Conservation (phyloP, 345 rosid species). For the Brassica juncea region DNA sequence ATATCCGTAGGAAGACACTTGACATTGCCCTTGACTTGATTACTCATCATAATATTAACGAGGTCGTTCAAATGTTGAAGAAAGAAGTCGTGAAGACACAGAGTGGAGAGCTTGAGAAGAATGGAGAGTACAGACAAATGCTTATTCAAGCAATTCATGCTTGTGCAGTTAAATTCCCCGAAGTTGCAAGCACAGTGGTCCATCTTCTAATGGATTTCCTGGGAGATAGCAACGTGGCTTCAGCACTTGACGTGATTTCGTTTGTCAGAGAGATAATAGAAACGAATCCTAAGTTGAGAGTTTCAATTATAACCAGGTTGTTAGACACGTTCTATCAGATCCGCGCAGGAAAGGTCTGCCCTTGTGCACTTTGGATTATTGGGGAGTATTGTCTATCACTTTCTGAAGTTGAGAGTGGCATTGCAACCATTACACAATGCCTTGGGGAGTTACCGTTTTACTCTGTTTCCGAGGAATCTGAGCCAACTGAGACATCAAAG, state of each 20-base stretch:
- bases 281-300: conserved; percentile 79
- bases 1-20: conserved; percentile 78
- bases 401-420: conserved; percentile 81
- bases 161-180: conserved; percentile 82
- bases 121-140: conserved; percentile 85
- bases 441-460: conserved; percentile 87
- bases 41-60: conserved; percentile 75
- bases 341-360: conserved; percentile 82
- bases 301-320: conserved; percentile 82
- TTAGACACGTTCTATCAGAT: conserved; percentile 89
- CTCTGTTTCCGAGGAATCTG: conserved; percentile 70
- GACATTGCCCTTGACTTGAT: conserved; percentile 84
- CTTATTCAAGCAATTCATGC: conserved; percentile 91
- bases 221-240: conserved; percentile 86
- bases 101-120: conserved; percentile 85
- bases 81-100: conserved; percentile 94
- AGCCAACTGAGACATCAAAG: conserved; percentile 50
- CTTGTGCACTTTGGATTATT: conserved; percentile 91
- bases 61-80: conserved; percentile 77
- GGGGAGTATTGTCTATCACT: conserved; percentile 88
- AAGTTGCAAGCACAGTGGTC: conserved; percentile 88
- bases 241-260: conserved; percentile 75
- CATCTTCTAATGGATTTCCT: conserved; percentile 91
- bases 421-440: conserved; percentile 78
- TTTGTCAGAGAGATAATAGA: conserved; percentile 88